phyloP scores from a whole-genome alignment of 1,284 basidiomycete species.

The Mrakiaceae sp. region DNA sequence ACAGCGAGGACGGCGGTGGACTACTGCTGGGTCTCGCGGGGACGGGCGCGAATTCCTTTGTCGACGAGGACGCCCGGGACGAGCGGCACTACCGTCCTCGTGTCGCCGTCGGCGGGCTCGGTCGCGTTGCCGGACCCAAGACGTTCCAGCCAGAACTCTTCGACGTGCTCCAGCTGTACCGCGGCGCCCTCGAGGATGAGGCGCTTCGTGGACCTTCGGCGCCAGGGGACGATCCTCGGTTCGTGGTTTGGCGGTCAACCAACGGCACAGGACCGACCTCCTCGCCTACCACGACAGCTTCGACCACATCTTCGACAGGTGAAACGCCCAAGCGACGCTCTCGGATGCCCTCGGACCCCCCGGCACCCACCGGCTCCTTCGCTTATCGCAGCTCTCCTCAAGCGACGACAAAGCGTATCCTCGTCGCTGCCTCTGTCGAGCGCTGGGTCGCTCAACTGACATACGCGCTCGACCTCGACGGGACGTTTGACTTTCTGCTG shows the following conservation, averaged over 20 bases:
- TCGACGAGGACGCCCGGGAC: not conserved
- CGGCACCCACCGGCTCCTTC: conserved; percentile 6
- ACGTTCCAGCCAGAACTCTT: conserved; percentile 41
- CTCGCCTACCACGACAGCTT: conserved; percentile 23
- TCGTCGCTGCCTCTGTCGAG: conserved; percentile 76
- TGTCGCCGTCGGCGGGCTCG: not conserved
- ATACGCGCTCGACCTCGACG: conserved; percentile 56
- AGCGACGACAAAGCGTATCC: conserved; percentile 38
- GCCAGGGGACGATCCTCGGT: conserved; percentile 69
- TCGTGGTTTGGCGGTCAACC: conserved; percentile 59
- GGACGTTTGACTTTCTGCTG: conserved; percentile 58
- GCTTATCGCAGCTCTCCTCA: not conserved
- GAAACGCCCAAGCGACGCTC: not conserved
- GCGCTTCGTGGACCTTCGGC: conserved; percentile 42
- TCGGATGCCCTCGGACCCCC: not conserved
- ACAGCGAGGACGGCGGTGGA: conserved; percentile 18
- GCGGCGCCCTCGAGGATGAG: conserved; percentile 45
- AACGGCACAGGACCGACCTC: conserved; percentile 6
- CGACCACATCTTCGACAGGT: not conserved
- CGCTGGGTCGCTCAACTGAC: conserved; percentile 82
- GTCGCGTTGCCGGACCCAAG: not conserved
- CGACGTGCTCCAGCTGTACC: conserved; percentile 66
- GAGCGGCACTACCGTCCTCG: not conserved
- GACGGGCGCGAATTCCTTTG: conserved; percentile 5
- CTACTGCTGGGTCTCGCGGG: conserved; percentile 4